Evolutionary conservation across 352 stramenopile species (phyloP).

Genomic region (Phytophthora pini): DNA sequence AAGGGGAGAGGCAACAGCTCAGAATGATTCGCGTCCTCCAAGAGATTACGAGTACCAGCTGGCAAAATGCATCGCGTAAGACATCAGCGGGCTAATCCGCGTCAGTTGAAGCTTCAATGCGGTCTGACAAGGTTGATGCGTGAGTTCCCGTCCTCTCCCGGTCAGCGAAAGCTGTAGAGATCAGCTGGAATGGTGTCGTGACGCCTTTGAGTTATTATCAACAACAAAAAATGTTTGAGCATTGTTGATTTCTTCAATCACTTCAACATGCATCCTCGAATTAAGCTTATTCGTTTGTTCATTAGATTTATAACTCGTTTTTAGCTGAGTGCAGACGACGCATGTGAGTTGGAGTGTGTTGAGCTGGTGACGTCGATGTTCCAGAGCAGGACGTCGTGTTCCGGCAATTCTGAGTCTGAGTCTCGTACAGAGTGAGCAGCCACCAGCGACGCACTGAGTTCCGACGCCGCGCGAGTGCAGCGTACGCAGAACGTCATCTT

Average conservation of each 20-base stretch:
- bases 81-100: neutral
- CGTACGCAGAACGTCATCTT: constrained; percentile 33
- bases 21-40: neutral
- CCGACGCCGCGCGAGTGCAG: constrained; percentile 15
- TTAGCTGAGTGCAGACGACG: constrained; percentile 15
- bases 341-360: constrained; percentile 15
- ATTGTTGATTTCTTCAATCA: neutral
- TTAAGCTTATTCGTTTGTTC: neutral
- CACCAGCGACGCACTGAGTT: constrained; percentile 19
- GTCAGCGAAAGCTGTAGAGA: neutral
- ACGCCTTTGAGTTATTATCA: too few species aligned
- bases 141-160: neutral
- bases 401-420: constrained; percentile 10
- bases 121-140: neutral
- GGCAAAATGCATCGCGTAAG: constrained; percentile 17
- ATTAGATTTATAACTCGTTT: constrained; percentile 3
- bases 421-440: constrained; percentile 22
- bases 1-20: constrained; percentile 5
- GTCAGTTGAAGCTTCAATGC: neutral
- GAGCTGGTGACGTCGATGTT: constrained; percentile 26
- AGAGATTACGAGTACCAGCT: neutral
- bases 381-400: constrained; percentile 25
- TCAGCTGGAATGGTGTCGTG: neutral
- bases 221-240: too few species aligned
- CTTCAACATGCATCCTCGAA: constrained; percentile 13